Evolutionary conservation across 2,329 filamentous ascomycete genomes (phyloP), one percentile per base, ranked within the genome.

Genomic region (Nemania sp.): DNA sequence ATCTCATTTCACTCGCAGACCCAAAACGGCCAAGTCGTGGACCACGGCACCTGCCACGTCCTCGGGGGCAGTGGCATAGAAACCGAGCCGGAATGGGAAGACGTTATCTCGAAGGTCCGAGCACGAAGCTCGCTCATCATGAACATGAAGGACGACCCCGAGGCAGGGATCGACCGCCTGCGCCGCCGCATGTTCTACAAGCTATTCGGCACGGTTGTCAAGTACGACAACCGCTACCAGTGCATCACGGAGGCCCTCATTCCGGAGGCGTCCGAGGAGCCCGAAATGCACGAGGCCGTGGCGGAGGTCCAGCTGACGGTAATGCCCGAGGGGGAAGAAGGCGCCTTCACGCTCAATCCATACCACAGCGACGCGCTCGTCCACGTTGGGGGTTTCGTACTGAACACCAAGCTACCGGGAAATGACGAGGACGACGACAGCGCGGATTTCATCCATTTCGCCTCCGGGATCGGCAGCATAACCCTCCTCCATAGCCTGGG

Each of bases 321-420:
- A 6, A 65, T 60, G 11, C 65, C 67, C 0, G 34, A 29, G 9
- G 59, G 51, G 7, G 57, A 59, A 5, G 47, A 17, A 12, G 53
- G 40, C 20, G 62, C 57, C 17, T 66, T 64, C 35, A 57, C 40
- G 20, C 21, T 63, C 9, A 65, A 52, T 54, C 67, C 67, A 2
- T 69, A 69, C 49, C 60, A 66, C 57, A 58, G 52, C 37, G 68
- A 68, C 53, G 58, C 65, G 17, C 61, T 69, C 39, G 61, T 67
- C 3, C 67, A 69, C 35, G 53, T 68, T 32, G 64, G 54, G 0
- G 68, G 62, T 9, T 69, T 69, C 37, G 49, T 59, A 32, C 32
- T 63, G 18, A 68, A 69, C 15, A 62, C 56, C 43, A 62, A 61
- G 18, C 42, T 43, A n/a, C 20, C 54, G 10, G 62, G 45, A 17